These are phyloP conservation scores for Penicillium glabrum DNA, from an alignment of 2,329 filamentous ascomycete genomes.

Conservation along the genomic window DNA sequence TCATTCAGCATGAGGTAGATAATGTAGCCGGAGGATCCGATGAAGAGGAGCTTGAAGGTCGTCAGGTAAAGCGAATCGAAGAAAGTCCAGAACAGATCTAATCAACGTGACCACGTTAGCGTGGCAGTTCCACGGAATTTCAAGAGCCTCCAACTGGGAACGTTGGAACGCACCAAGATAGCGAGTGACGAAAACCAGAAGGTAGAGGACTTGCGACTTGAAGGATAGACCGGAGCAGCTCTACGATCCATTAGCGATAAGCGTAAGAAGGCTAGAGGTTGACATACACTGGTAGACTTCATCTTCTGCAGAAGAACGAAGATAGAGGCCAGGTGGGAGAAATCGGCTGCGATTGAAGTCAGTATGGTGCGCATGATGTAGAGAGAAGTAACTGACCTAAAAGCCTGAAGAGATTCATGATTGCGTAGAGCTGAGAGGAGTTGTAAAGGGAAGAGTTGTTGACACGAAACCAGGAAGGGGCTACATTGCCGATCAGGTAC, in stretches of 20 bases:
- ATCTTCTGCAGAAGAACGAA: constrained; percentile 97
- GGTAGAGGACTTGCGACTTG: constrained; percentile 94
- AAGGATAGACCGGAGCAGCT: constrained; percentile 98
- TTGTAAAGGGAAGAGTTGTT: constrained; percentile 29
- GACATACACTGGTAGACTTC: constrained; percentile 79
- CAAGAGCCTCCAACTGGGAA: not conserved
- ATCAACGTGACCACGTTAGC: not conserved
- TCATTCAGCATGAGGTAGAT: constrained; percentile 97
- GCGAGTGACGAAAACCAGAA: constrained; percentile 88
- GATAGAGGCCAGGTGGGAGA: constrained; percentile 93
- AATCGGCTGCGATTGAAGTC: constrained; percentile 67
- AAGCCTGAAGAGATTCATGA: constrained; percentile 70
- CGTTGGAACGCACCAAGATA: constrained; percentile 68
- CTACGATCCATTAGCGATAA: constrained; percentile 48
- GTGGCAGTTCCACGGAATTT: not conserved
- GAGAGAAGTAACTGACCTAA: constrained; percentile 52
- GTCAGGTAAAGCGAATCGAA: constrained; percentile 87
- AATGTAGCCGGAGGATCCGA: constrained; percentile 84
- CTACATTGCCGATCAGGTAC: constrained; percentile 21
- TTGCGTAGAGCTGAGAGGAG: constrained; percentile 17
- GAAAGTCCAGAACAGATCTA: constrained; percentile 80
- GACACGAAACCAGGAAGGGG: constrained; percentile 39
- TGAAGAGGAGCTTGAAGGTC: constrained; percentile 93
- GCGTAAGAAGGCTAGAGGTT: constrained; percentile 10
- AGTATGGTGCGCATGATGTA: constrained; percentile 5